Percentiles rank a stretch among this genome's conserved stretches.
Evolutionary conservation across 306 rosid species (phyloP).

Genomic region (Medicago truncatula): MtrunA17r5.0-ANR NC_053045.1:6945001-6945500

Average conservation of each 20-base stretch:
- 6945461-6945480: not conserved
- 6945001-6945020: slow-evolving; percentile 78
- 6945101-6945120: slow-evolving; percentile 98
- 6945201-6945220: slow-evolving; percentile 80
- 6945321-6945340: not conserved
- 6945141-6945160: slow-evolving; percentile 70
- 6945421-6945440: not conserved
- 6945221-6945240: slow-evolving; percentile 98
- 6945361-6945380: not conserved
- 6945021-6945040: not conserved
- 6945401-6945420: not conserved
- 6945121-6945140: slow-evolving; percentile 97
- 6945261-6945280: slow-evolving; percentile 60
- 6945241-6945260: slow-evolving; percentile 92
- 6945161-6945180: slow-evolving; percentile 82
- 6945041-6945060: not conserved
- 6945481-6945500: not conserved
- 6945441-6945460: slow-evolving; percentile 4
- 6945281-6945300: slow-evolving; percentile 20
- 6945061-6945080: slow-evolving; percentile 32
- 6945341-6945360: not conserved
- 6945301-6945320: not conserved
- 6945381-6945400: not conserved
- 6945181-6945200: slow-evolving; percentile 73
- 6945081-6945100: slow-evolving; percentile 45